Base-by-base conservation (phyloP, 352 stramenopile genomes). In the Globisporangium perplexum region DNA sequence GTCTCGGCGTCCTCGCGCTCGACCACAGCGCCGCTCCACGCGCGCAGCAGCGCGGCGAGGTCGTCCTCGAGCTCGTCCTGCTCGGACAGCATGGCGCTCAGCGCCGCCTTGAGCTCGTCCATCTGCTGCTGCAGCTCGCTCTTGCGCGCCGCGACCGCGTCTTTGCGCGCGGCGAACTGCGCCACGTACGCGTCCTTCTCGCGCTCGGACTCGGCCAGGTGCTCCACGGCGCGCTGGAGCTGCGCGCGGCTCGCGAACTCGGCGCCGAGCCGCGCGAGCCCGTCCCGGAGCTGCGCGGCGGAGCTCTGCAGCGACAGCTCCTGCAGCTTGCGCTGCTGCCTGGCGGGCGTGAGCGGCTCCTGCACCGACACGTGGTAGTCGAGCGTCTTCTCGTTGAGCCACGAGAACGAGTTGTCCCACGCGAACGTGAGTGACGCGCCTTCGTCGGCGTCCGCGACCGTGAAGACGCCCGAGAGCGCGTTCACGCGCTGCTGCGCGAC, bases 371-470 rank as follows among this genome's bases (percentile, higher is more conserved):
- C 83, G 22, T 91, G 83, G 58, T 93, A 91, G 55, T 91, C 83
- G 38, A 93, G 52, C 1, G 83, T 93, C 60, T 93, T 93, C 50
- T 86, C 78, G 43, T 90, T 88, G 1, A 93, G 66, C 83, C 83
- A 93, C 23, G 80, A 90, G 50, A 91, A 93, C 33, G 76, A 68
- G 48, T 93, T 93, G 57, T 93, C 80, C 83, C 83, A 93, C 38
- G 79, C 69, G 45, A 91, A 93, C 20, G 69, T 20, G 1, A 93
- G 64, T 49, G 69, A 76, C 18, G 68, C 71, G 44, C 62, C 65
- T 14, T 69, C 60, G 15, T 71, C 59, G 4, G 45, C 23, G 0
- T 69, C 49, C 4, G 62, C 54, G 6, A 83, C 72, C 5, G 72
- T 64, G 36, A 79, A 83, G 12, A 74, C 64, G 1, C 76, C 80